A percentile compares a stretch with the other conserved stretches of the same genome.
These are phyloP conservation scores for Candida succiphila DNA, from an alignment of 805 yeast species.

Conservation along the genomic window DNA sequence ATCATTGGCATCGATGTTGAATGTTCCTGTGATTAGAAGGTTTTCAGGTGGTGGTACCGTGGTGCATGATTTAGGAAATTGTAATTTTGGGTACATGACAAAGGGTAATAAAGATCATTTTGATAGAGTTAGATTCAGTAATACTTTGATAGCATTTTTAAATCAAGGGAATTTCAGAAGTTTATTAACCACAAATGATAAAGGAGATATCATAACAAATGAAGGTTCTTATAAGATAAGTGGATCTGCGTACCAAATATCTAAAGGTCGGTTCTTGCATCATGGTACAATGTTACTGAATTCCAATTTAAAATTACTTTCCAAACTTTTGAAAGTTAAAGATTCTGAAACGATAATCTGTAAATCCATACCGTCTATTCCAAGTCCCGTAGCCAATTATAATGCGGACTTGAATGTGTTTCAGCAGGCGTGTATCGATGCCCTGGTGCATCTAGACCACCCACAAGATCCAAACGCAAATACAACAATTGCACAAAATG, in stretches of 20 bases:
- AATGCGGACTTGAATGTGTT: slow-evolving; percentile 36
- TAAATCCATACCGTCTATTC: slow-evolving; percentile 58
- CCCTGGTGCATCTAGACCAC: slow-evolving; percentile 14
- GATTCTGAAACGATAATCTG: slow-evolving; percentile 14
- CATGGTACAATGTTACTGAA: slow-evolving; percentile 91
- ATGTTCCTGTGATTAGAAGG: slow-evolving; percentile 66
- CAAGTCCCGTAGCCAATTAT: slow-evolving; percentile 69
- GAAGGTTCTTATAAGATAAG: slow-evolving; percentile 51
- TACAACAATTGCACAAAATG: too few relatives aligned
- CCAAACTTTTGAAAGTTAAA: slow-evolving; percentile 39
- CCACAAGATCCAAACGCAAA: slow-evolving; percentile 1
- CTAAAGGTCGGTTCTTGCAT: slow-evolving; percentile 76
- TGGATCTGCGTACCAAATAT: slow-evolving; percentile 88
- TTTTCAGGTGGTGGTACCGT: slow-evolving; percentile 95
- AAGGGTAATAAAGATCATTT: slow-evolving; percentile 51
- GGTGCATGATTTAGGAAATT: slow-evolving; percentile 85
- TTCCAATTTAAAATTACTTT: slow-evolving; percentile 50
- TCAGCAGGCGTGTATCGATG: slow-evolving; percentile 28
- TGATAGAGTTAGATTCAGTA: slow-evolving; percentile 37
- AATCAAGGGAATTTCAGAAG: slow-evolving; percentile 12
- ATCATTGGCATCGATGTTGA: slow-evolving; percentile 34
- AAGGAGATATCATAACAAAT: slow-evolving; percentile 69
- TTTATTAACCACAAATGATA: slow-evolving; percentile 43
- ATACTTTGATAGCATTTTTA: slow-evolving; percentile 12
- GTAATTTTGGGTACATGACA: slow-evolving; percentile 76